phyloP scores from a whole-genome alignment of 2,329 filamentous ascomycete species.

The Aspergillus candidus region DNA sequence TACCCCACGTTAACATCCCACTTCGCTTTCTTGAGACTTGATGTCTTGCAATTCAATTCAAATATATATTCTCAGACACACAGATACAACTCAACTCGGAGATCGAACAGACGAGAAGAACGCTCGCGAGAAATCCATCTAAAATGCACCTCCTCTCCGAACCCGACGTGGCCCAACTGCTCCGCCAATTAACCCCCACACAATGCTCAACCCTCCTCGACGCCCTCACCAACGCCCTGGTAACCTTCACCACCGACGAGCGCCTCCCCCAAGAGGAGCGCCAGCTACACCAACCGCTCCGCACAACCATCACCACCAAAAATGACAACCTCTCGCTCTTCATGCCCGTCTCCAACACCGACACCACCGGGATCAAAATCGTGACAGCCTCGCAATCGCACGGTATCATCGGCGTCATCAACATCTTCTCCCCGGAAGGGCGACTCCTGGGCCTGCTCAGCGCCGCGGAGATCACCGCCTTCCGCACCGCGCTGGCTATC shows the following conservation, averaged over 20 bases:
- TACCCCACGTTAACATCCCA: too few species aligned
- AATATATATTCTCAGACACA: too few species aligned
- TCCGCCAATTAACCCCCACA: slow-evolving; percentile 24
- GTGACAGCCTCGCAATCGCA: slow-evolving; percentile 48
- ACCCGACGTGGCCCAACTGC: slow-evolving; percentile 27
- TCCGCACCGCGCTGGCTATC: slow-evolving; percentile 69
- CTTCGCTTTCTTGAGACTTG: too few species aligned
- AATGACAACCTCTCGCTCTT: slow-evolving; percentile 57
- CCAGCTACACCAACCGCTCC: slow-evolving; percentile 40
- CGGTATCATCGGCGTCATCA: slow-evolving; percentile 60
- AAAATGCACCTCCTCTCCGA: slow-evolving; percentile 33
- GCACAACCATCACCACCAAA: slow-evolving; percentile 36
- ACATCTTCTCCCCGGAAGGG: slow-evolving; percentile 60
- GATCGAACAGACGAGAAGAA: too few species aligned
- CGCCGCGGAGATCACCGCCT: slow-evolving; percentile 69
- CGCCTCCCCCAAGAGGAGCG: slow-evolving; percentile 19
- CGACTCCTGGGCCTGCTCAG: slow-evolving; percentile 62
- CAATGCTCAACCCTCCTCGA: slow-evolving; percentile 33
- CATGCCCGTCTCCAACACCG: slow-evolving; percentile 63
- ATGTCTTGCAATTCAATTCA: too few species aligned
- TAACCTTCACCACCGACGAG: slow-evolving; percentile 27
- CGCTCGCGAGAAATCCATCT: too few species aligned
- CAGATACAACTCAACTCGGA: too few species aligned
- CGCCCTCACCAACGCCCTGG: slow-evolving; percentile 31
- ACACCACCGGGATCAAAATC: slow-evolving; percentile 65